Evolutionary conservation across 306 rosid genomes (phyloP).

Genomic region (Mucuna pruriens): DNA sequence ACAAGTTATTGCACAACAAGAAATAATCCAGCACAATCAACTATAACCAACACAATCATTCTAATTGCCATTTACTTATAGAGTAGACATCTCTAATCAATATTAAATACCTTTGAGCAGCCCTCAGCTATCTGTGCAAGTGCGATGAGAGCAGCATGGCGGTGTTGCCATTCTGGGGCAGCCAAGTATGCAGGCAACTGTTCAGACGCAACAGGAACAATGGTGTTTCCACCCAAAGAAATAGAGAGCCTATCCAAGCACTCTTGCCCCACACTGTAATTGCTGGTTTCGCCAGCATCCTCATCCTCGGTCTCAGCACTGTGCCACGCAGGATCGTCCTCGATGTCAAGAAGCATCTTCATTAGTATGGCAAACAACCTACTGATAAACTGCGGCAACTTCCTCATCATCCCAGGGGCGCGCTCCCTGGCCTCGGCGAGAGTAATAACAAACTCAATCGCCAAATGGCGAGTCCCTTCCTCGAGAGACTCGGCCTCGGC

Average conservation of each 20-base stretch:
- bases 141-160: constrained; percentile 87
- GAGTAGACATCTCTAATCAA: not conserved
- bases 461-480: constrained; percentile 93
- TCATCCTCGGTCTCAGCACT: constrained; percentile 85
- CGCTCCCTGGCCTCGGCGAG: constrained; percentile 96
- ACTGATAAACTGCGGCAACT: constrained; percentile 92
- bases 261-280: constrained; percentile 95
- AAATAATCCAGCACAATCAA: not conserved
- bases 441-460: constrained; percentile 91
- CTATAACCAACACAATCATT: not conserved
- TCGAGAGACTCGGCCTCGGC: constrained; percentile 88
- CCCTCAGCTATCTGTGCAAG: constrained; percentile 98
- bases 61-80: not conserved
- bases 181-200: constrained; percentile 85
- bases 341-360: constrained; percentile 84
- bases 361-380: constrained; percentile 82
- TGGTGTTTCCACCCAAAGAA: constrained; percentile 95
- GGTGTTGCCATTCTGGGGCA: constrained; percentile 92
- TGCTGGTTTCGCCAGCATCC: constrained; percentile 88
- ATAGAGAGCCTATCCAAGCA: constrained; percentile 91
- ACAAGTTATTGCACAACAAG: not conserved
- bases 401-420: constrained; percentile 98
- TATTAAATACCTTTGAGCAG: constrained; percentile 92
- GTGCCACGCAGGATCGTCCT: constrained; percentile 91
- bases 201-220: constrained; percentile 95